Evolutionary conservation across 805 yeast species (phyloP), one percentile per base, ranked within the genome.

Genomic region (Candida parachauliodes): DNA sequence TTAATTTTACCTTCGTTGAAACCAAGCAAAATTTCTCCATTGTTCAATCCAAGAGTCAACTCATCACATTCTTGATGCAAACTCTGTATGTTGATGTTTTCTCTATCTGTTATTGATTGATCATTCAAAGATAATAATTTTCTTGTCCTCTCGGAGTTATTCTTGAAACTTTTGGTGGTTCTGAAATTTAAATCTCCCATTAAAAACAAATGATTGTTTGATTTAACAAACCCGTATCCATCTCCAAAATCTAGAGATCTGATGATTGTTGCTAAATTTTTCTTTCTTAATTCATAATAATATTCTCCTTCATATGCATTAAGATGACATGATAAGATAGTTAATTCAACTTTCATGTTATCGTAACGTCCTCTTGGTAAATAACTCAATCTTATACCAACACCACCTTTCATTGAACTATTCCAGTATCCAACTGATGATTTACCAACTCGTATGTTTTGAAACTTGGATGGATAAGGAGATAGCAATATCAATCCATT

Each of bases 101-200:
- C 17, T 14, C 14, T 7, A 17, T 14, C 14, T n/a, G 2, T 8
- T 11, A 15, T 9, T 8, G 47, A 36, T 55, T 51, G 46, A 50
- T 56, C 51, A 40, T 51, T 55, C 46, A 57, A 34, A 41, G 46
- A 40, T 5, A 57, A 39, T 12, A 64, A 54, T 33, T 50, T 51
- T n/a, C 37, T 43, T 8, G 45, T 33, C 9, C 45, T 36, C 10
- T 39, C 28, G 11, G 38, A 37, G 3, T 36, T 23, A 3, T 12
- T 17, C 24, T 46, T 39, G 14, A 42, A 44, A 10, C 48, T 36
- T 36, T 59, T 53, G 3, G 62, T 45, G 2, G 83, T 73, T 30
- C 98, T 68, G 57, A 84, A 89, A 54, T 89, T 89, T 49, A 89
- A 64, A 58, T 89, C 98, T 0, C 98, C 98, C 70, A 86, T 60